These are phyloP conservation scores for Talaromyces amestolkiae DNA, from an alignment of 2,329 filamentous ascomycete species.

Conservation along the genomic window DNA sequence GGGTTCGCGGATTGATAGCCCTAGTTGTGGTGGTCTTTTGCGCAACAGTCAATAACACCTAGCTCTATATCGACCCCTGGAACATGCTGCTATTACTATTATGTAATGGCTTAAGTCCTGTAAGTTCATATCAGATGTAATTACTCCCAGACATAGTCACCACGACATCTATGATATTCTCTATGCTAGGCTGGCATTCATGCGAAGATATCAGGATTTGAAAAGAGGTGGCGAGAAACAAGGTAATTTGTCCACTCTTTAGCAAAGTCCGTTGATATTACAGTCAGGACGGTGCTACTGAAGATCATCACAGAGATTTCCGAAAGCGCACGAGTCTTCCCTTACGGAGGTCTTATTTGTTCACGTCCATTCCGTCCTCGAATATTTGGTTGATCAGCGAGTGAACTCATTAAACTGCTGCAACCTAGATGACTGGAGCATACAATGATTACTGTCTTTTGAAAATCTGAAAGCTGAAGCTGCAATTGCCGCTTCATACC, in stretches of 20 bases:
- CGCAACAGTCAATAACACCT: background rate
- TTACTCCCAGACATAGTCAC: background rate
- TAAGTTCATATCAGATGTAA: background rate
- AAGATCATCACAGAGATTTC: background rate
- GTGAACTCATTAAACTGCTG: background rate
- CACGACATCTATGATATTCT: background rate
- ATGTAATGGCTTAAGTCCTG: background rate
- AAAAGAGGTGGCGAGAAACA: background rate
- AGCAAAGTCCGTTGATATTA: background rate
- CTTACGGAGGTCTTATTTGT: background rate
- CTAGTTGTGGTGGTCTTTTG: background rate
- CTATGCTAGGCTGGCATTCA: background rate
- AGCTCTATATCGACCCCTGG: background rate
- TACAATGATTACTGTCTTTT: background rate
- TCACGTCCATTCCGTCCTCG: background rate
- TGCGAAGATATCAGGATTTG: background rate
- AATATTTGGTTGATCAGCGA: background rate
- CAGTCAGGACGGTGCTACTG: background rate
- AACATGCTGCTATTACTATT: background rate
- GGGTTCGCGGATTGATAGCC: background rate
- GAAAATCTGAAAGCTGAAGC: background rate
- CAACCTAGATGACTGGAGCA: background rate
- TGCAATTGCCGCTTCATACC: background rate
- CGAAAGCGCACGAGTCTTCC: background rate
- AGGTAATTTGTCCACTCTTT: background rate